Conservation (phyloP, 2,329 filamentous ascomycete species). For the Geosmithia morbida region DNA sequence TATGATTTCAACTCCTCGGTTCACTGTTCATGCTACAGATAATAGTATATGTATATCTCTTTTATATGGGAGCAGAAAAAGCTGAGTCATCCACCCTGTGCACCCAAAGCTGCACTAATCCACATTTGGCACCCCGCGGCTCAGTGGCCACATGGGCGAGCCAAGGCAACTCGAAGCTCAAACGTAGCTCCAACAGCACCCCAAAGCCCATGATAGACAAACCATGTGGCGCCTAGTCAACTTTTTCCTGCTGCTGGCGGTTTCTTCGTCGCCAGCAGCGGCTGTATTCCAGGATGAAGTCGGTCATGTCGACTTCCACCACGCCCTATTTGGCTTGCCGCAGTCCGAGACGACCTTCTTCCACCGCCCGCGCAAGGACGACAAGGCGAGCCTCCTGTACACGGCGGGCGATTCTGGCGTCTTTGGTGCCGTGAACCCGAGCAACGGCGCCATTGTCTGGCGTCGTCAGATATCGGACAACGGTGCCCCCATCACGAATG, state of each 20-base stretch:
- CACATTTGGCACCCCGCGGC: neutral
- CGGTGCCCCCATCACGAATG: slow-evolving; percentile 15
- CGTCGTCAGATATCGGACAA: slow-evolving; percentile 55
- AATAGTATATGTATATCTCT: neutral
- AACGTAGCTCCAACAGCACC: neutral
- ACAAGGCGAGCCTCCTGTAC: slow-evolving; percentile 81
- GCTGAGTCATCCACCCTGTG: neutral
- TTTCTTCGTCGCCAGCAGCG: slow-evolving; percentile 24
- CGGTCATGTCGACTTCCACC: slow-evolving; percentile 83
- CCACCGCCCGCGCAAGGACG: slow-evolving; percentile 68
- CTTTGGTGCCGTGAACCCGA: slow-evolving; percentile 78
- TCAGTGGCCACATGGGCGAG: neutral
- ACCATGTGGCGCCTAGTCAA: slow-evolving; percentile 20
- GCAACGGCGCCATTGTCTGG: slow-evolving; percentile 75
- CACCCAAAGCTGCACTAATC: neutral
- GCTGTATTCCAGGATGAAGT: slow-evolving; percentile 87
- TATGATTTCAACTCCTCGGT: too few species aligned
- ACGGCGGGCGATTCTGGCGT: slow-evolving; percentile 76
- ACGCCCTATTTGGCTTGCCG: slow-evolving; percentile 74
- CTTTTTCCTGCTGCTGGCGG: slow-evolving; percentile 21
- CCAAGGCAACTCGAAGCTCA: neutral
- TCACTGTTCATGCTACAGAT: too few species aligned
- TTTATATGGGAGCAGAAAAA: neutral
- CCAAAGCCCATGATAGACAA: slow-evolving; percentile 4
- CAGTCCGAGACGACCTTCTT: slow-evolving; percentile 83